phyloP scores from a whole-genome alignment of 2,329 filamentous ascomycete species.

The Phialophora expanda region DNA sequence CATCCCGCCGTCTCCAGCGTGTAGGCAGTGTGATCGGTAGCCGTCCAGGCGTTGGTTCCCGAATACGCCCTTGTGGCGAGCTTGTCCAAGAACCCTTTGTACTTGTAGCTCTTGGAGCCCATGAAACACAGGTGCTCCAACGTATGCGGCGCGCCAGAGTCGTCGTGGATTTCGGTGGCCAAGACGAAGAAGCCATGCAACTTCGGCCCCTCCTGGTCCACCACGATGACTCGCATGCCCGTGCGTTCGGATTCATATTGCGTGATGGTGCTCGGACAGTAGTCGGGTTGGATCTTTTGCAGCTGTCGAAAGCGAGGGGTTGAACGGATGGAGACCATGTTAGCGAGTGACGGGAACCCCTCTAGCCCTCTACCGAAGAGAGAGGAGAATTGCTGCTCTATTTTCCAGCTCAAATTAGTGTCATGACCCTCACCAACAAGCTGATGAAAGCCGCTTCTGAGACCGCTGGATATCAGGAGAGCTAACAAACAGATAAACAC shows the following conservation, averaged over 20 bases:
- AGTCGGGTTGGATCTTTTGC: constrained; percentile 86
- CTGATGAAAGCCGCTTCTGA: background rate
- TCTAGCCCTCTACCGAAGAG: background rate
- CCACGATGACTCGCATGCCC: constrained; percentile 91
- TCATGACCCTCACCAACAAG: background rate
- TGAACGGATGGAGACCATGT: constrained; percentile 27
- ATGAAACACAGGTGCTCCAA: constrained; percentile 84
- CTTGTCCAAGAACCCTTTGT: constrained; percentile 94
- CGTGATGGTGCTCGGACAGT: constrained; percentile 83
- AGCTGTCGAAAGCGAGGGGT: constrained; percentile 71
- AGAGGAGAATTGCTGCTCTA: constrained; percentile 13
- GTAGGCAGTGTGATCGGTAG: constrained; percentile 94
- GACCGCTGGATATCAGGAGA: background rate
- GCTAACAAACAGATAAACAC: constrained; percentile 17
- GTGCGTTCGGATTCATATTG: constrained; percentile 96
- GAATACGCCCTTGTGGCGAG: constrained; percentile 92
- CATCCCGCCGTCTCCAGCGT: constrained; percentile 94
- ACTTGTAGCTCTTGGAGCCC: constrained; percentile 91
- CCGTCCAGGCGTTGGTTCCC: constrained; percentile 94
- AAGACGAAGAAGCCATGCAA: constrained; percentile 92
- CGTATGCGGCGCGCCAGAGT: constrained; percentile 89
- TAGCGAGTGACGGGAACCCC: constrained; percentile 5
- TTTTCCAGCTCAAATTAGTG: constrained; percentile 17
- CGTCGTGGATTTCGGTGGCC: constrained; percentile 96
- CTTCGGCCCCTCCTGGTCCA: constrained; percentile 93